Evolutionary conservation across 2,329 filamentous ascomycete species (phyloP), one percentile per base, ranked within the genome.

Genomic region (Neocatenulostroma microsporum): DNA sequence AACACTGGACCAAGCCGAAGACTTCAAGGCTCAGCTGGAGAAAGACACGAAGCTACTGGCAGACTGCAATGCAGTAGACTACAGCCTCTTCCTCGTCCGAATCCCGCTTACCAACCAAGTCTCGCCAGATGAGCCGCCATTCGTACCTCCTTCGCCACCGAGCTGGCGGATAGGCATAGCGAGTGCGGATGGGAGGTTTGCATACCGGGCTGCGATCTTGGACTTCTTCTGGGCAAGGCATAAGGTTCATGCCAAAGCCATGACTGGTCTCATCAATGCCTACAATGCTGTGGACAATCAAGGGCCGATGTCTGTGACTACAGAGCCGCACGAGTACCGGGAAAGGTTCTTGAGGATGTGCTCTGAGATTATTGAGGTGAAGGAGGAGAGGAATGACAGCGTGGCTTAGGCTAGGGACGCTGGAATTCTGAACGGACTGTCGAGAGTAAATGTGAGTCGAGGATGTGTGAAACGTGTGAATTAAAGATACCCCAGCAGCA

Each of bases 211-310:
- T 3, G 71, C 79, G 0, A 60, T 86, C 11, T 64, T 86, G 21
- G 82, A 86, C 57, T 86, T 87, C 61, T 84, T 86, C 64, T 86
- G 82, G 82, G 75, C 80, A 0, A 83, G 81, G 58, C 80, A 84
- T 57, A 80, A 79, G 47, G 49, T 78, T 0, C 78, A 76, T 36
- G 76, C 82, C 1, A 74, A 71, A 55, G 66, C 74, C 1, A 73
- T 85, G 72, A 83, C 80, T 0, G 69, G 72, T 0, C 57, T 84
- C 23, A 73, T 86, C 40, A 55, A 49, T 15, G 47, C 49, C 10
- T 58, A 56, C 36, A 84, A 84, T 49, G 49, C 70, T 10, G 62
- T 84, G 19, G 76, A 74, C 21, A 63, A 70, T 3, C 70, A 80
- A 47, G 81, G 80, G 0, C 80, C 75, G 0, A 87, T 86, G 82